These are phyloP conservation scores for Leucoagaricus sp. DNA, from an alignment of 1,284 basidiomycete genomes.

Conservation along the genomic window DNA sequence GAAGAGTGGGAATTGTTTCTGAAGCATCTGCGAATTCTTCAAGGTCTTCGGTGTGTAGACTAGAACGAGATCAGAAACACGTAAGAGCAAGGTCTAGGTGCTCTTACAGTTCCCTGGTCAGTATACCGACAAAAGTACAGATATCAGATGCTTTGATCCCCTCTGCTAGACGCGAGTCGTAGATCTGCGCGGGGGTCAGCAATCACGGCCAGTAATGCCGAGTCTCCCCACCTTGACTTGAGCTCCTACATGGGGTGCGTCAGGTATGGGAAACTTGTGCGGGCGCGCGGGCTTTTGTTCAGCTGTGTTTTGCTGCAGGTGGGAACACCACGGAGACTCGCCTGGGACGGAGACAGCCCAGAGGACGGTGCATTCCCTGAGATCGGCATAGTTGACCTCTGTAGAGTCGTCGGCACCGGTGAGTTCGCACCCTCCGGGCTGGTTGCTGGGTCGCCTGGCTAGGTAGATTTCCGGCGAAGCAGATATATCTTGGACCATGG, in stretches of 20 bases:
- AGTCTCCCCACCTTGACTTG: conserved; percentile 60
- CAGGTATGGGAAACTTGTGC: conserved; percentile 65
- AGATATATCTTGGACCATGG: conserved; percentile 82
- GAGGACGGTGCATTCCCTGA: conserved; percentile 62
- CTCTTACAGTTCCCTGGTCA: conserved; percentile 62
- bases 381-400: conserved; percentile 46
- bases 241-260: conserved; percentile 57
- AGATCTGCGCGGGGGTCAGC: conserved; percentile 45
- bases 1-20: conserved; percentile 59
- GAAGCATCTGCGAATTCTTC: conserved; percentile 34
- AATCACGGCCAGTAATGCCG: neutral
- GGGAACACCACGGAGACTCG: conserved; percentile 43
- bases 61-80: conserved; percentile 17
- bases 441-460: conserved; percentile 39
- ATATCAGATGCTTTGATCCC: conserved; percentile 59
- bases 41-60: conserved; percentile 31
- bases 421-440: conserved; percentile 73
- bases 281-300: conserved; percentile 31
- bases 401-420: conserved; percentile 24
- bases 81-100: neutral
- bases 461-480: conserved; percentile 71
- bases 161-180: conserved; percentile 45
- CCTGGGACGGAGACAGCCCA: conserved; percentile 77
- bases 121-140: conserved; percentile 69
- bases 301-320: neutral